Evolutionary conservation across 768 basidiomycete species (phyloP).

Genomic region (Leucocoprinus birnbaumii): DNA sequence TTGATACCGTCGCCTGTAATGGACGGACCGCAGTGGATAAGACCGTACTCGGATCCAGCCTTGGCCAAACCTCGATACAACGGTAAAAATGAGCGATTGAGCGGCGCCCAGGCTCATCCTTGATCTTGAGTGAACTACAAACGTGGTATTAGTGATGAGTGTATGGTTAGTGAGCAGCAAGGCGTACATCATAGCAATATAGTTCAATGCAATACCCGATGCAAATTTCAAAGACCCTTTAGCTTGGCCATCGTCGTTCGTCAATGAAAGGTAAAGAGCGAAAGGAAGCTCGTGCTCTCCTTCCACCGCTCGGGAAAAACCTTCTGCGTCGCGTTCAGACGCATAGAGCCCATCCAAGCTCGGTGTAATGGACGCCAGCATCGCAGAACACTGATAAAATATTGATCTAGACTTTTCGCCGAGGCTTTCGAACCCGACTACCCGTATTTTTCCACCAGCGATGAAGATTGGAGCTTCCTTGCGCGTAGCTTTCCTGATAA

Average conservation of each 20-base stretch:
- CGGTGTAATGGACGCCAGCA: constrained; percentile 48
- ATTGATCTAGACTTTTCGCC: constrained; percentile 61
- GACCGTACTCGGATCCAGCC: constrained; percentile 55
- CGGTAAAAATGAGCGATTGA: constrained; percentile 92
- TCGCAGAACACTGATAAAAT: constrained; percentile 75
- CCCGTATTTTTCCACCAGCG: constrained; percentile 72
- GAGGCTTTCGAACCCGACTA: constrained; percentile 83
- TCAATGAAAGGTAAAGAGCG: constrained; percentile 60
- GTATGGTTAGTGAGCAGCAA: constrained; percentile 18
- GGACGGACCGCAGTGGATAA: constrained; percentile 62
- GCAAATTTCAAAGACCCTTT: constrained; percentile 57
- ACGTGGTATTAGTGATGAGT: constrained; percentile 5
- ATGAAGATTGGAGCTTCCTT: constrained; percentile 61
- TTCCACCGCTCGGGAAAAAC: constrained; percentile 58
- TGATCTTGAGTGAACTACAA: constrained; percentile 70
- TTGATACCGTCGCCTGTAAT: constrained; percentile 53
- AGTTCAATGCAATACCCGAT: constrained; percentile 64
- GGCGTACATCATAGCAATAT: constrained; percentile 81
- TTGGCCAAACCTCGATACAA: constrained; percentile 76
- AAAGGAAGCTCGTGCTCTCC: constrained; percentile 76
- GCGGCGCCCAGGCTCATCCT: constrained; percentile 56
- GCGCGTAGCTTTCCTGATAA: constrained; percentile 51
- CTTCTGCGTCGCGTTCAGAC: constrained; percentile 52
- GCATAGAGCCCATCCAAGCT: constrained; percentile 39
- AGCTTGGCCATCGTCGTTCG: constrained; percentile 45